Percentiles rank a stretch among this genome's conserved stretches.
These are phyloP conservation scores for Hylodesmum podocarpum DNA, from an alignment of 306 rosid species.

Conservation along the genomic window DNA sequence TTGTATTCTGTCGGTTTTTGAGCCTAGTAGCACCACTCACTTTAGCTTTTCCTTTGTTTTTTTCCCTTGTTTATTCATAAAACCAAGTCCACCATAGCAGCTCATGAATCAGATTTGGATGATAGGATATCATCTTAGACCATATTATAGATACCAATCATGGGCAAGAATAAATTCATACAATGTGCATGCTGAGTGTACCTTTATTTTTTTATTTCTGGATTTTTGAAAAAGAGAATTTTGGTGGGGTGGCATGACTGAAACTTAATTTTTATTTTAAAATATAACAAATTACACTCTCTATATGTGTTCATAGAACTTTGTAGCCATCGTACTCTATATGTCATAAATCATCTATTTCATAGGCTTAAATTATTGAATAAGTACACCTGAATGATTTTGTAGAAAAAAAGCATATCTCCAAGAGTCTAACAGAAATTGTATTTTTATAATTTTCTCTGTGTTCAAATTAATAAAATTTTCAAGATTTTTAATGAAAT, in stretches of 20 bases:
- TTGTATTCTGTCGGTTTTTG: conserved; percentile 31
- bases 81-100: conserved; percentile 23
- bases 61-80: neutral
- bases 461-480: no score
- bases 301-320: neutral
- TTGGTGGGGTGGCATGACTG: conserved; percentile 21
- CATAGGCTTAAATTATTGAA: conserved; percentile 6
- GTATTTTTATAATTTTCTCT: neutral
- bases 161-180: conserved; percentile 22
- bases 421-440: neutral
- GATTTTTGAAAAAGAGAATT: conserved; percentile 18
- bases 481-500: no score
- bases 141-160: conserved; percentile 36
- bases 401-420: neutral
- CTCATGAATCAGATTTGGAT: conserved; percentile 34
- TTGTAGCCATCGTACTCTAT: neutral
- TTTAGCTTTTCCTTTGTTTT: neutral
- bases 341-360: neutral
- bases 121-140: conserved; percentile 33
- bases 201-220: conserved; percentile 14
- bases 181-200: conserved; percentile 40
- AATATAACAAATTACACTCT: neutral
- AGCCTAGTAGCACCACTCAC: conserved; percentile 22
- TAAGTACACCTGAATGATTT: conserved; percentile 17
- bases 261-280: neutral